phyloP scores from a whole-genome alignment of 225 moss, liverwort and hornwort genomes.

The Neckera pumila region DNA sequence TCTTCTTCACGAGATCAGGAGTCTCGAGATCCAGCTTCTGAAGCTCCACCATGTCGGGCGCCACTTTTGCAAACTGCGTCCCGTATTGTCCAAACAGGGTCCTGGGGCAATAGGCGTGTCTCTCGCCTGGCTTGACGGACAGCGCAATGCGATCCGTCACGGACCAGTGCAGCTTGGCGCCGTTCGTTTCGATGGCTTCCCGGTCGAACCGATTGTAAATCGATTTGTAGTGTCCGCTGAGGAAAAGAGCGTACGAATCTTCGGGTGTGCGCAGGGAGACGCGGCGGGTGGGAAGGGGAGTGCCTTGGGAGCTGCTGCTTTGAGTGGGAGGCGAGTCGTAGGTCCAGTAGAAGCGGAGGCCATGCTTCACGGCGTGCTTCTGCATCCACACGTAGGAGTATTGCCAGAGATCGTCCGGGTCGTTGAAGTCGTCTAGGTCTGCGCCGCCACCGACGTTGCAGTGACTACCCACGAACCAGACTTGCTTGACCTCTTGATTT shows the following conservation, averaged over 20 bases:
- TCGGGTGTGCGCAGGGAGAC: not conserved
- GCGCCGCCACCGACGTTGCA: slow-evolving; percentile 2
- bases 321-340: not conserved
- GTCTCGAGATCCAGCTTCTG: not conserved
- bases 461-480: not conserved
- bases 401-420: slow-evolving; percentile 1
- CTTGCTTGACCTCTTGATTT: not conserved
- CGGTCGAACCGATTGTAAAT: not conserved
- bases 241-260: not conserved
- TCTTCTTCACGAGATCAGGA: not conserved
- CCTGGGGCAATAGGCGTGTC: not conserved
- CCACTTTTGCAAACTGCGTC: not conserved
- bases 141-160: not conserved
- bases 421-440: not conserved
- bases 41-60: not conserved
- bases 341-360: slow-evolving; percentile 8
- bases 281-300: not conserved
- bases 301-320: not conserved
- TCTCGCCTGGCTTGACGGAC: not conserved
- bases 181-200: not conserved
- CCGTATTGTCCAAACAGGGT: not conserved
- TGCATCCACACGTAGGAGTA: slow-evolving; percentile 3
- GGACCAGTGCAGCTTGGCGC: not conserved
- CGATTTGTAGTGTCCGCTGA: not conserved
- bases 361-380: not conserved